A percentile compares a stretch with the other conserved stretches of the same genome.
Conservation (phyloP, 192 early-diverging fungal genomes). For the Dispira parvispora region DNA sequence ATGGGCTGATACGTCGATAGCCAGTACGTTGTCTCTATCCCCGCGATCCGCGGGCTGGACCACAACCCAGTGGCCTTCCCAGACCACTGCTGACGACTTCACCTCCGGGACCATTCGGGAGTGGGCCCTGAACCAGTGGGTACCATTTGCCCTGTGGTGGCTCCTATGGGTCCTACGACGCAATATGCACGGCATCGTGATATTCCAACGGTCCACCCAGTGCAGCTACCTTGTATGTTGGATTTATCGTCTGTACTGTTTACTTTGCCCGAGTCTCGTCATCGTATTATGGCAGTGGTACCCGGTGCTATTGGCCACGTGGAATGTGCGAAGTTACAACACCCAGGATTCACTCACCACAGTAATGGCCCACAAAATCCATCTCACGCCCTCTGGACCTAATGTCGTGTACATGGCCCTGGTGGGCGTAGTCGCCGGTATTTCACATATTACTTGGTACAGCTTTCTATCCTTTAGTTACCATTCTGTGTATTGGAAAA, state of each 20-base stretch:
- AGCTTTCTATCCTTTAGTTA: conserved; percentile 35
- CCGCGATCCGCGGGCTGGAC: not conserved
- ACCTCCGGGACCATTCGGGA: not conserved
- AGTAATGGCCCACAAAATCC: conserved; percentile 13
- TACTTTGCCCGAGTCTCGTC: conserved; percentile 18
- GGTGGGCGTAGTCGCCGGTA: conserved; percentile 21
- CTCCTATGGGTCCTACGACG: conserved; percentile 2
- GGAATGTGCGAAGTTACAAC: conserved; percentile 11
- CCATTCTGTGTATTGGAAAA: conserved; percentile 26
- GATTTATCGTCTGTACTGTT: conserved; percentile 25
- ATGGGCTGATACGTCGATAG: not conserved
- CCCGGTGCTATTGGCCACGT: conserved; percentile 17
- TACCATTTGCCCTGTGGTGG: conserved; percentile 9
- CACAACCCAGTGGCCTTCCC: not conserved
- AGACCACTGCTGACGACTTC: not conserved
- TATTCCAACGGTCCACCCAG: not conserved
- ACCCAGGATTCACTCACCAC: not conserved
- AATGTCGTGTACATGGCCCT: conserved; percentile 13
- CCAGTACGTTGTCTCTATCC: not conserved
- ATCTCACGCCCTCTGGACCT: conserved; percentile 15
- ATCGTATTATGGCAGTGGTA: conserved; percentile 22
- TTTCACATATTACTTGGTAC: conserved; percentile 25
- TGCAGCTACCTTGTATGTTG: conserved; percentile 9
- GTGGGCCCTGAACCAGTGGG: not conserved
- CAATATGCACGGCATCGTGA: not conserved